phyloP scores from a whole-genome alignment of 306 rosid genomes.

The Cicer bijugum region DNA sequence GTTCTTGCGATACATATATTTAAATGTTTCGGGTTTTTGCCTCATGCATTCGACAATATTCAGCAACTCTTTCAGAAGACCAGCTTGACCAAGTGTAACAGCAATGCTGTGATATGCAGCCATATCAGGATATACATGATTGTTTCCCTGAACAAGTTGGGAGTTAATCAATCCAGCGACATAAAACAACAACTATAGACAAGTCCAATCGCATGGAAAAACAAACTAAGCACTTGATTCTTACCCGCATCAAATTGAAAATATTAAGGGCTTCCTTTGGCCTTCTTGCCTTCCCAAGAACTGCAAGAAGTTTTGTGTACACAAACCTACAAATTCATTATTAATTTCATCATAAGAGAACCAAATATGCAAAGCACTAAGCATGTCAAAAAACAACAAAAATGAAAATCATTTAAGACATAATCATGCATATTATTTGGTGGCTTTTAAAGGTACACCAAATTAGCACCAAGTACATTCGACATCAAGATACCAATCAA shows the following conservation, averaged over 20 bases:
- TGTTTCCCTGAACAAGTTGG: slow-evolving; percentile 66
- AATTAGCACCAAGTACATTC: slow-evolving; percentile 15
- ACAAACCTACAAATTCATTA: slow-evolving; percentile 72
- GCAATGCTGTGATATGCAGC: slow-evolving; percentile 95
- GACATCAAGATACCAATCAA: slow-evolving; percentile 5
- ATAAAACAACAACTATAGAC: slow-evolving; percentile 36
- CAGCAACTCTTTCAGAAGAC: slow-evolving; percentile 78
- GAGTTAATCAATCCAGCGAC: slow-evolving; percentile 43
- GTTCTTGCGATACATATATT: slow-evolving; percentile 54
- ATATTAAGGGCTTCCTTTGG: slow-evolving; percentile 80
- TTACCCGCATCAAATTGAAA: slow-evolving; percentile 82
- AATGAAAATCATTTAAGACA: not conserved
- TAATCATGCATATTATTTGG: not conserved
- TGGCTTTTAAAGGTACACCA: slow-evolving; percentile 12
- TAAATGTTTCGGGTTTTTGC: slow-evolving; percentile 63
- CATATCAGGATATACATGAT: slow-evolving; percentile 78
- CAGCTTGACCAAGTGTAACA: slow-evolving; percentile 93
- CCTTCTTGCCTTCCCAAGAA: slow-evolving; percentile 86
- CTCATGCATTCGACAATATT: slow-evolving; percentile 75
- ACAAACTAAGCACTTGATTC: slow-evolving; percentile 50
- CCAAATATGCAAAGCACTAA: slow-evolving; percentile 24
- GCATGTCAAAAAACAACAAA: slow-evolving; percentile 29
- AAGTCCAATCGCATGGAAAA: slow-evolving; percentile 18
- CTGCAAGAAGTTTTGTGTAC: slow-evolving; percentile 82
- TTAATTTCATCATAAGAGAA: slow-evolving; percentile 32